Evolutionary conservation across 2,329 filamentous ascomycete species (phyloP).

Genomic region (Aspergillus sp.): DNA sequence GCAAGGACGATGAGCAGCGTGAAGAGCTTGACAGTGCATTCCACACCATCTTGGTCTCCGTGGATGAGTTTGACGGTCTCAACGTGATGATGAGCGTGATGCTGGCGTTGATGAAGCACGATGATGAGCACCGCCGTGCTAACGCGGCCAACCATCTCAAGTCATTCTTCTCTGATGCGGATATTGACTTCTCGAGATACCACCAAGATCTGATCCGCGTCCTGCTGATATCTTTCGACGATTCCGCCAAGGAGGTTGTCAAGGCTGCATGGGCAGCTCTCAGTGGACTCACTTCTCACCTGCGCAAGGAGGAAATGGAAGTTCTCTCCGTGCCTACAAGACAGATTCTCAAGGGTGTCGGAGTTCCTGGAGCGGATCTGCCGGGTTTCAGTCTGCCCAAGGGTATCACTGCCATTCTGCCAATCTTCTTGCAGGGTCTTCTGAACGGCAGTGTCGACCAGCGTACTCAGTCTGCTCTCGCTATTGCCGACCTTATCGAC

Average conservation of each 20-base stretch:
- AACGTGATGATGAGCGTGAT: slow-evolving; percentile 96
- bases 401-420: slow-evolving; percentile 93
- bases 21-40: slow-evolving; percentile 79
- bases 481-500: slow-evolving; percentile 94
- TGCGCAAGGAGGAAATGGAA: slow-evolving; percentile 99
- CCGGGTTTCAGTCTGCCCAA: slow-evolving; percentile 90
- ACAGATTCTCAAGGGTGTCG: slow-evolving; percentile 83
- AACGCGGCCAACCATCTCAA: slow-evolving; percentile 78
- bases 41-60: slow-evolving; percentile 85
- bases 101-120: slow-evolving; percentile 83
- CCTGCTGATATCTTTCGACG: slow-evolving; percentile 89
- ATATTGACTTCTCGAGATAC: slow-evolving; percentile 92
- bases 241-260: slow-evolving; percentile 79
- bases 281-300: slow-evolving; percentile 81
- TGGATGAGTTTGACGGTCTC: slow-evolving; percentile 94
- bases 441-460: slow-evolving; percentile 97
- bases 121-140: slow-evolving; percentile 84
- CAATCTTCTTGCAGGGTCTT: slow-evolving; percentile 95
- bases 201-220: slow-evolving; percentile 93
- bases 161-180: slow-evolving; percentile 79
- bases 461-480: slow-evolving; percentile 86
- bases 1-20: slow-evolving; percentile 73
- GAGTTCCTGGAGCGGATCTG: slow-evolving; percentile 81
- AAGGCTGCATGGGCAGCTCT: slow-evolving; percentile 89
- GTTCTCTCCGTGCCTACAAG: slow-evolving; percentile 83